A percentile compares a stretch with the other conserved stretches of the same genome.
phyloP scores from a whole-genome alignment of 768 basidiomycete genomes.

The Gyrodon lividus region DNA sequence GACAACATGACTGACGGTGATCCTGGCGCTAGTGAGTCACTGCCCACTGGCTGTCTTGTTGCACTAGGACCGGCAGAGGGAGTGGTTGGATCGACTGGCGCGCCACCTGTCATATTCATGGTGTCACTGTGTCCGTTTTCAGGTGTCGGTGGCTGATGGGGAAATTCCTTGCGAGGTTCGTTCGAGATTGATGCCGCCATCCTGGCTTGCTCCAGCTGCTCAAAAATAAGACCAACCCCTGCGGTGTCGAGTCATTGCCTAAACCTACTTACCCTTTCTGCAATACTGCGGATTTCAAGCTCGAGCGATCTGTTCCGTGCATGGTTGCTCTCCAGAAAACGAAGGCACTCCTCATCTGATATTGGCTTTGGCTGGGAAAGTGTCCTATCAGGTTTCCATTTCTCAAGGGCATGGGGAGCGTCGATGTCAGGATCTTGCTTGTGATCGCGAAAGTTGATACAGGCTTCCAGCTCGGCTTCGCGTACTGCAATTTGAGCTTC shows the following conservation, averaged over 20 bases:
- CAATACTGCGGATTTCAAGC: slow-evolving; percentile 40
- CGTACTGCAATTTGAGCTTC: slow-evolving; percentile 55
- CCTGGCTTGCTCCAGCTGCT: slow-evolving; percentile 25
- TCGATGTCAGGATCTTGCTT: background rate
- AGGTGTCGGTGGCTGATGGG: background rate
- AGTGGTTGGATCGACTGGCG: slow-evolving; percentile 18
- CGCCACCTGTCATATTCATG: slow-evolving; percentile 13
- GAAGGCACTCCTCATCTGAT: slow-evolving; percentile 40
- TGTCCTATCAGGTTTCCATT: background rate
- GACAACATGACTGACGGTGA: slow-evolving; percentile 14
- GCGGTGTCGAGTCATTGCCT: background rate
- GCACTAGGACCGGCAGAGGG: slow-evolving; percentile 5
- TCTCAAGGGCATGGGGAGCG: background rate
- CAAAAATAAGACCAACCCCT: background rate
- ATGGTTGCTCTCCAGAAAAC: slow-evolving; percentile 37
- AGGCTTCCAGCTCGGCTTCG: slow-evolving; percentile 53
- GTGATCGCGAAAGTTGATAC: slow-evolving; percentile 15
- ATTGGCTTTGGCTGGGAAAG: slow-evolving; percentile 20
- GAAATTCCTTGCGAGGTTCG: background rate
- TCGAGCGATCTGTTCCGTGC: slow-evolving; percentile 45
- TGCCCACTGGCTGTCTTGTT: background rate
- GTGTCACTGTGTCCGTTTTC: background rate
- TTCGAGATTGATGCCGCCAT: slow-evolving; percentile 1
- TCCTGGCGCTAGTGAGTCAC: background rate
- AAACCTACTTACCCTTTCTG: slow-evolving; percentile 32